phyloP scores from a whole-genome alignment of 345 rosid species.

The Aegle marmelos region DNA sequence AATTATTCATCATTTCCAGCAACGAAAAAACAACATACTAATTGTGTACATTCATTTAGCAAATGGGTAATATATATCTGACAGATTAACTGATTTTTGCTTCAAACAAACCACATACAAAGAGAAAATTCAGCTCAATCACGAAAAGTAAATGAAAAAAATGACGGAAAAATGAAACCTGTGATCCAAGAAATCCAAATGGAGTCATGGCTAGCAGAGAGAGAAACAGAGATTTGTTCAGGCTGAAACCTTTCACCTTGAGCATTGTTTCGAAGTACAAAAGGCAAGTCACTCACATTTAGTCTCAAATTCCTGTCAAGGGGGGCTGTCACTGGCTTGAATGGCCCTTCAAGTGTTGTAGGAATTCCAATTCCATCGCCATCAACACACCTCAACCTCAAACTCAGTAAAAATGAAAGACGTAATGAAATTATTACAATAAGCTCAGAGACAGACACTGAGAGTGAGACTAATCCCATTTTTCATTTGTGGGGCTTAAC shows the following conservation, averaged over 20 bases:
- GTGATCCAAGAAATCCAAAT: conserved; percentile 75
- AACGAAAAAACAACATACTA: background rate
- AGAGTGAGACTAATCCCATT: background rate
- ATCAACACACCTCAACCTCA: background rate
- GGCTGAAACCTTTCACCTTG: conserved; percentile 37
- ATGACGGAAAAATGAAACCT: conserved; percentile 24
- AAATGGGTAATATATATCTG: background rate
- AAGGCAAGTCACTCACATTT: conserved; percentile 49
- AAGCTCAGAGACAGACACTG: background rate
- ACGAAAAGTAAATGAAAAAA: background rate
- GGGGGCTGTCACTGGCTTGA: conserved; percentile 54
- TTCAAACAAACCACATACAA: too few species aligned
- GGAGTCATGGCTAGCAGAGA: conserved; percentile 41
- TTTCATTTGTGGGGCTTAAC: too few species aligned
- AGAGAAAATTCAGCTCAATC: background rate
- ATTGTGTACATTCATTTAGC: background rate
- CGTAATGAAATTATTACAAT: too few species aligned
- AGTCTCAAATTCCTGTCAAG: conserved; percentile 39
- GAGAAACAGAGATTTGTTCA: conserved; percentile 60
- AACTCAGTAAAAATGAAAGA: conserved; percentile 13
- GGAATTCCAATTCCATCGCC: conserved; percentile 26
- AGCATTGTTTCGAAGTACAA: conserved; percentile 24
- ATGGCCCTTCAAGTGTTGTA: conserved; percentile 68
- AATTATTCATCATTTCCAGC: background rate
- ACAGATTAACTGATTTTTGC: background rate